Base-by-base conservation (phyloP, 1,139 yeast species). In the Lodderomyces parapsilosis region DNA sequence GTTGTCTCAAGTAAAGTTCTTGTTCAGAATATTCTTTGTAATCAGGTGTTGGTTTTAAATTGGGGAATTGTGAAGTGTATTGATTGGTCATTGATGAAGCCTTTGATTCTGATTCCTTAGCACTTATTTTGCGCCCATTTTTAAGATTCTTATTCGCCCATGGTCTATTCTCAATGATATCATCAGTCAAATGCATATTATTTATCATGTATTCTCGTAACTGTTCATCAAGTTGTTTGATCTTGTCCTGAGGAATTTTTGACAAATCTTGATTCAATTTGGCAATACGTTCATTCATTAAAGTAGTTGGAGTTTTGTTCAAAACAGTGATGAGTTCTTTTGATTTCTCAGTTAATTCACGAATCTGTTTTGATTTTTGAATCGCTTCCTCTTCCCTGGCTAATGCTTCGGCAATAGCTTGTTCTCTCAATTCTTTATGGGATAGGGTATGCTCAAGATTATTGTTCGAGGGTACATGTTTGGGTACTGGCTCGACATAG, bases 1-100 rank as follows among this genome's bases (percentile, higher is more conserved):
- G 68, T 53, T 84, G 86, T 58, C 97, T 81, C 49, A 88, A 68
- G 50, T 76, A 84, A 43, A 90, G 73, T 60, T 90, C 97, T 56
- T 87, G 91, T 27, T 71, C 65, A 0, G 95, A 76, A 62, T 87
- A 90, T 27, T 66, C 60, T 54, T 64, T 69, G 52, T 71, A 68
- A 43, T 72, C 77, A 1, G 76, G 69, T 2, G 76, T 66, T 28
- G 75, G 74, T 44, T 60, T 67, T 48, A 73, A 65, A 47, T 67
- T 62, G 30, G 78, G 77, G 46, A 56, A 71, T 40, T 67, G 56
- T 36, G 55, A 56, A 35, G 65, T 53, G 45, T 54, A 63, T 34
- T 41, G 42, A 23, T 66, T 54, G 10, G 70, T 56, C 4, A 73
- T 65, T 6, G 74, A 58, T 15, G 40, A 15, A 7, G 37, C 31